A percentile compares a stretch with the other conserved stretches of the same genome.
These are phyloP conservation scores for Xylariaceae sp. DNA, from an alignment of 2,329 filamentous ascomycete species.

Conservation along the genomic window DNA sequence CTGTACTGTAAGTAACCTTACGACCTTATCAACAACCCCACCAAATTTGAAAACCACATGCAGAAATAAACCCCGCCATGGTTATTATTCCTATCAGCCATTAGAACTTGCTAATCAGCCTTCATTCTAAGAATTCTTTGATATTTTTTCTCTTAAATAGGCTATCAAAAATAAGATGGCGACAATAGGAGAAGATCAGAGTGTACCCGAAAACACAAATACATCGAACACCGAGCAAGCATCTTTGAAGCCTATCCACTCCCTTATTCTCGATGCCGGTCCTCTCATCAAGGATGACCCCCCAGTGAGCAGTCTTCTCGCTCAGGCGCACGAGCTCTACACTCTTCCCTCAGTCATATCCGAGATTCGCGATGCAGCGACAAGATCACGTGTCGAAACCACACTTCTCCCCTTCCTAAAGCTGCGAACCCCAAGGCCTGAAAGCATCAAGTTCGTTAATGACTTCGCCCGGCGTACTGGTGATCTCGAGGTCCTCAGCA, in stretches of 20 bases:
- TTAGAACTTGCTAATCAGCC: background rate
- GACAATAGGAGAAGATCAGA: constrained; percentile 15
- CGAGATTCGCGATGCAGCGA: constrained; percentile 87
- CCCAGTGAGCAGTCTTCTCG: constrained; percentile 78
- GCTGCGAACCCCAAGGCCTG: constrained; percentile 73
- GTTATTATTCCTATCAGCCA: constrained; percentile 7
- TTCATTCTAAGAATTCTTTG: background rate
- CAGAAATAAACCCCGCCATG: constrained; percentile 24
- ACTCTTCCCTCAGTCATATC: constrained; percentile 85
- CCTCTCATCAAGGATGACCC: constrained; percentile 94
- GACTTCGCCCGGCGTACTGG: constrained; percentile 90
- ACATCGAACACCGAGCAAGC: constrained; percentile 9
- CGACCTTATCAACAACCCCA: constrained; percentile 22
- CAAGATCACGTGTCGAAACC: constrained; percentile 80
- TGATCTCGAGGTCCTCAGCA: constrained; percentile 85
- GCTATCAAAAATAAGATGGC: constrained; percentile 24
- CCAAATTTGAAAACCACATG: too few relatives aligned
- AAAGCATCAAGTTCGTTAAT: constrained; percentile 78
- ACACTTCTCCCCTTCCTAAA: constrained; percentile 85
- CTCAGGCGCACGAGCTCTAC: constrained; percentile 76
- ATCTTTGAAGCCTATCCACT: constrained; percentile 72
- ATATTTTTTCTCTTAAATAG: too few relatives aligned
- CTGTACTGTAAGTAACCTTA: too few relatives aligned
- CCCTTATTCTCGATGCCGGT: constrained; percentile 86
- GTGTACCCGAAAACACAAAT: background rate